Evolutionary conservation across 108 stramenopile genomes (phyloP).

Genomic region (Chaetoceros muelleri): DNA sequence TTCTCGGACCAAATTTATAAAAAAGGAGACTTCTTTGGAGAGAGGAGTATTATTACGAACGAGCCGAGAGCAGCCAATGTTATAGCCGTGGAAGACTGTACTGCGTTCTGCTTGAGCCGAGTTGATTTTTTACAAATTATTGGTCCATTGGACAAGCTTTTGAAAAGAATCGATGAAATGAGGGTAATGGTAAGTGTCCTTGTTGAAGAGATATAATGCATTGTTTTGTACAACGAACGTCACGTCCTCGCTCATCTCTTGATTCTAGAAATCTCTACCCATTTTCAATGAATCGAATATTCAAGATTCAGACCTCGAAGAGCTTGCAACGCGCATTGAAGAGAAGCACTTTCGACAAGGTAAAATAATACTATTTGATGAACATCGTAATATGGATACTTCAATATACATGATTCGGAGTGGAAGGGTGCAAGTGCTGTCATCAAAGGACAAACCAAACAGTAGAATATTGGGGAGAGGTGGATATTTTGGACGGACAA

Average conservation of each 20-base stretch:
- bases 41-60: constrained; percentile 84
- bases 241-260: neutral
- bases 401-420: neutral
- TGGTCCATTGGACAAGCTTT: constrained; percentile 42
- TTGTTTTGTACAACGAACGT: neutral
- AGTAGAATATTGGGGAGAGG: neutral
- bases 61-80: constrained; percentile 75
- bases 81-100: constrained; percentile 38
- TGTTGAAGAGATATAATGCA: neutral
- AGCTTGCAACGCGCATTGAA: neutral
- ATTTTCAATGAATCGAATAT: neutral
- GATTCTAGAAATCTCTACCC: neutral
- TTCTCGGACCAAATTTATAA: constrained; percentile 18
- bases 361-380: neutral
- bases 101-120: constrained; percentile 30
- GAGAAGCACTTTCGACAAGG: neutral
- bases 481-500: neutral
- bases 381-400: neutral
- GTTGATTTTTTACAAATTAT: constrained; percentile 49
- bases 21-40: constrained; percentile 82
- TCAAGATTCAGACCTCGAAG: neutral
- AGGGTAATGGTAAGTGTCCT: neutral
- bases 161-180: constrained; percentile 30
- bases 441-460: neutral
- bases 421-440: neutral